phyloP scores from a whole-genome alignment of 2,329 filamentous ascomycete genomes.

The Botrytis elliptica region DNA sequence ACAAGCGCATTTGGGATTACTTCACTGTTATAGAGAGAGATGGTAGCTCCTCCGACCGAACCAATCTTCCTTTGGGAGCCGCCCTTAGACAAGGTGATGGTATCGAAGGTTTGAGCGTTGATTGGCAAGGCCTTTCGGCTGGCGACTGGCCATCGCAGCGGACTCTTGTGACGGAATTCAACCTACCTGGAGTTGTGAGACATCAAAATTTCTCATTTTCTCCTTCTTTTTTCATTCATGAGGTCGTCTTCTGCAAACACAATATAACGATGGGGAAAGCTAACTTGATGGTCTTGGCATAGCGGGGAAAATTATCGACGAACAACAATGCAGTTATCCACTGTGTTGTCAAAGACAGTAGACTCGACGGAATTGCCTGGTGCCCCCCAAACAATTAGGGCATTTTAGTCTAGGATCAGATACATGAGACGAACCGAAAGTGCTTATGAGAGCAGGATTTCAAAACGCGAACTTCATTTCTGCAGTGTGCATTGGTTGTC shows the following conservation, averaged over 20 bases:
- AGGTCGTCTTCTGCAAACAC: neutral
- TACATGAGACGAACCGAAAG: neutral
- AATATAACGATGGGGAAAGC: neutral
- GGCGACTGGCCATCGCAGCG: neutral
- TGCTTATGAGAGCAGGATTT: neutral
- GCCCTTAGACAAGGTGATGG: neutral
- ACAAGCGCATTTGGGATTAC: neutral
- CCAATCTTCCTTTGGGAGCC: neutral
- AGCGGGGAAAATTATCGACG: neutral
- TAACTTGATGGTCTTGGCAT: neutral
- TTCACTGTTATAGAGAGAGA: neutral
- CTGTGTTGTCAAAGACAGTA: neutral
- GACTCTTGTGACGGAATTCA: neutral
- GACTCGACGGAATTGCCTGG: neutral
- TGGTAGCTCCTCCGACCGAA: neutral
- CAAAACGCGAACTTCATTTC: neutral
- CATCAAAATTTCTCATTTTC: neutral
- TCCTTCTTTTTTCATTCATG: neutral
- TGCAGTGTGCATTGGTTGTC: neutral
- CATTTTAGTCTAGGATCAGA: neutral
- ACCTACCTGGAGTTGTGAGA: neutral
- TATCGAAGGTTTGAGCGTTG: constrained; percentile 1
- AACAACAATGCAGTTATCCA: neutral
- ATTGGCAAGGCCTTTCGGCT: neutral
- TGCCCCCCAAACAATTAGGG: neutral